Conservation (phyloP, 2,329 filamentous ascomycete species). For the Colletotrichum costaricense region DNA sequence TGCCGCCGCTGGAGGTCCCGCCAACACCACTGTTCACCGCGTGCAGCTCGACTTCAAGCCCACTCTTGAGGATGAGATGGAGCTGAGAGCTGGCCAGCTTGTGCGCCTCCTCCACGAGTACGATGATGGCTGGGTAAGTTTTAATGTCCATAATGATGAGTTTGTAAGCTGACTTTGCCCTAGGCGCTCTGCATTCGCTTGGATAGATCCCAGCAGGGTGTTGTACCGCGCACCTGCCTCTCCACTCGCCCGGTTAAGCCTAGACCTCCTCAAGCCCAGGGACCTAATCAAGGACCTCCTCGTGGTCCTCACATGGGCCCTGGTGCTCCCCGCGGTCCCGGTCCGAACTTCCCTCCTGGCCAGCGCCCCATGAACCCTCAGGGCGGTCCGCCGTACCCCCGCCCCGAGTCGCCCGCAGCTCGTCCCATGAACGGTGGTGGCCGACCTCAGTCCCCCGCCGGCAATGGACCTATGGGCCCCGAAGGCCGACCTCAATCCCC, state of each 20-base stretch:
- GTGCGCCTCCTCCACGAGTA: conserved; percentile 95
- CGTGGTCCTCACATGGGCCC: conserved; percentile 67
- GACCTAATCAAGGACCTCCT: conserved; percentile 58
- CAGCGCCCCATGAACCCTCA: conserved; percentile 53
- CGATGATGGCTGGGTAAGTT: conserved; percentile 95
- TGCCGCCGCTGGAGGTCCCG: conserved; percentile 70
- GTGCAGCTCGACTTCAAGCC: conserved; percentile 95
- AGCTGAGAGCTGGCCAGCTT: conserved; percentile 82
- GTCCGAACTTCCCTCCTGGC: conserved; percentile 46
- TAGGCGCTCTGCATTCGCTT: conserved; percentile 91
- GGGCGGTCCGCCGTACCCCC: conserved; percentile 43
- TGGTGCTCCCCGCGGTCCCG: conserved; percentile 43
- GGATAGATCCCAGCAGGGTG: conserved; percentile 91
- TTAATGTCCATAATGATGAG: neutral
- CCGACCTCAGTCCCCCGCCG: conserved; percentile 57
- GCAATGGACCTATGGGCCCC: conserved; percentile 45
- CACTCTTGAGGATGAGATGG: conserved; percentile 91
- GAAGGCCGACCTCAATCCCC: conserved; percentile 59
- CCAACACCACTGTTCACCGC: conserved; percentile 79
- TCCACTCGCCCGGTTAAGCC: conserved; percentile 93
- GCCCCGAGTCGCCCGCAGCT: conserved; percentile 48
- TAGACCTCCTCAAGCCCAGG: conserved; percentile 65
- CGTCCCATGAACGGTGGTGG: conserved; percentile 44
- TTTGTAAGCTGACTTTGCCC: conserved; percentile 44
- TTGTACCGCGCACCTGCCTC: conserved; percentile 91